Conservation (phyloP, 257 asterid genomes). For the Paraleonurus japonicus region DNA sequence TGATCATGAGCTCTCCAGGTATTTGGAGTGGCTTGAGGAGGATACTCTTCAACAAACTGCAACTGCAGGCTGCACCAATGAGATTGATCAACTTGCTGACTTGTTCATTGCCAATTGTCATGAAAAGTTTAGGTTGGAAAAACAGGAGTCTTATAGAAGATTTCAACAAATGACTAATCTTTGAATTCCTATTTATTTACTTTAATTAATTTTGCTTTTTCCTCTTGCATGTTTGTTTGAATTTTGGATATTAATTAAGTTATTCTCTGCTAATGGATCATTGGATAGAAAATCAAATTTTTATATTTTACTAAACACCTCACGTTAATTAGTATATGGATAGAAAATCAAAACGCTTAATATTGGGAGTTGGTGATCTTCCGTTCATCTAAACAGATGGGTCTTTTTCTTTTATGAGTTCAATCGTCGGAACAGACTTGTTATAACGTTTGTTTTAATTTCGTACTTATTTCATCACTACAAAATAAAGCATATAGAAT, state of each 20-base stretch:
- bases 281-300: no score
- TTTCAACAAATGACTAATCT: conserved; percentile 95
- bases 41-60: no score
- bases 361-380: background rate
- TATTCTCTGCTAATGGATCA: no score
- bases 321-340: background rate
- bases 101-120: conserved; percentile 81
- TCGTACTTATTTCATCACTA: background rate
- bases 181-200: no score
- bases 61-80: no score
- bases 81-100: conserved; percentile 83
- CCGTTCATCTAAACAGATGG: background rate
- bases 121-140: conserved; percentile 90
- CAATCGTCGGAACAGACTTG: background rate
- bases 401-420: background rate
- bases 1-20: conserved; percentile 47
- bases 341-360: background rate
- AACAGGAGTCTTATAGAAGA: conserved; percentile 81
- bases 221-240: no score
- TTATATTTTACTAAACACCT: no score
- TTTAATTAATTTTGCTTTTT: no score
- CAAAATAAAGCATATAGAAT: background rate
- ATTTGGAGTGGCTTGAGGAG: conserved; percentile 90
- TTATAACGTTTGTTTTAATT: background rate
- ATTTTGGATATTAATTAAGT: background rate